phyloP scores from a whole-genome alignment of 2,329 filamentous ascomycete species.

The Arthroderma sp. region DNA sequence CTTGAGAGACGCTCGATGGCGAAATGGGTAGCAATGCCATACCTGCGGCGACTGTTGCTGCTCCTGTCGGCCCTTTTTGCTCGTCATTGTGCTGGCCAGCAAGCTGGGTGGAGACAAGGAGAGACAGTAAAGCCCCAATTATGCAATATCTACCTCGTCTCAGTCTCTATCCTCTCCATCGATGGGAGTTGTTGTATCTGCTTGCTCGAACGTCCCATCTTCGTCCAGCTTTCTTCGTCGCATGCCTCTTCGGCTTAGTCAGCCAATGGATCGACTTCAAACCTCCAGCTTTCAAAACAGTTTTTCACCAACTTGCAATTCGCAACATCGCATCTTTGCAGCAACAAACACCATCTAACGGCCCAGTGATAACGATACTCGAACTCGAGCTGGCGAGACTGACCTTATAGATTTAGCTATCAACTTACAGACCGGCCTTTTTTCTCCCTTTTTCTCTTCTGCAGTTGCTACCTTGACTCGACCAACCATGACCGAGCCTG shows the following conservation, averaged over 20 bases:
- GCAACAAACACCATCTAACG: not conserved
- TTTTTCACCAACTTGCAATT: slow-evolving; percentile 2
- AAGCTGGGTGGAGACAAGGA: not conserved
- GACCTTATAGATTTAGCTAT: not conserved
- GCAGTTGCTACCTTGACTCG: not conserved
- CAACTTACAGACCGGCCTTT: not conserved
- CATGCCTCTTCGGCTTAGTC: too few relatives aligned
- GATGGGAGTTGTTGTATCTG: not conserved
- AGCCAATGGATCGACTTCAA: too few relatives aligned
- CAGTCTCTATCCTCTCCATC: not conserved
- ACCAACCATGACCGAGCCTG: slow-evolving; percentile 59
- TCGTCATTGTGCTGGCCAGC: slow-evolving; percentile 22
- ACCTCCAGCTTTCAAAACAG: slow-evolving; percentile 12
- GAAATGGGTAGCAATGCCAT: not conserved
- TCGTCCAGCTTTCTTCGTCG: not conserved
- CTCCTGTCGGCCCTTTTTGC: slow-evolving; percentile 28
- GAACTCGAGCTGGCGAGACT: not conserved
- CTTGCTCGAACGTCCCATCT: not conserved
- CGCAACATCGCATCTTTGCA: not conserved
- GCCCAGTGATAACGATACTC: not conserved
- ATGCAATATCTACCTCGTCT: not conserved
- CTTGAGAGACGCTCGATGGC: not conserved
- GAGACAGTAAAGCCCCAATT: not conserved
- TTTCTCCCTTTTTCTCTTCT: not conserved
- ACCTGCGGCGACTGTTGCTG: slow-evolving; percentile 10